A percentile compares a stretch with the other conserved stretches of the same genome.
Evolutionary conservation across 202 grass and related monocot genomes (phyloP).

Genomic region (Zizania palustris): DNA sequence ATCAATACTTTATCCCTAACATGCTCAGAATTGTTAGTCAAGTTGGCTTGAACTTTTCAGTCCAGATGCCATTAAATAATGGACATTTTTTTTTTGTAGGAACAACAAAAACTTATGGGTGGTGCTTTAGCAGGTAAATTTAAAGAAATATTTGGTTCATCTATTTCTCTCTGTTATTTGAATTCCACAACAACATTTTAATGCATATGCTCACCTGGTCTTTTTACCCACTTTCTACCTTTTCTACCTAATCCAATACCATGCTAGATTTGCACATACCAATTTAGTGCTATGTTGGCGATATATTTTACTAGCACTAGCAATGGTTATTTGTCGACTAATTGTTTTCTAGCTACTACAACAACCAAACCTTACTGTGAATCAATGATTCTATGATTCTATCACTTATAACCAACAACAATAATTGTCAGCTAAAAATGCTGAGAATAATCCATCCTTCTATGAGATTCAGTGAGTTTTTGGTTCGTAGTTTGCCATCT

Average conservation of each 20-base stretch:
- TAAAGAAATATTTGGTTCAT: conserved; percentile 33
- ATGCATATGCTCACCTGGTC: background rate
- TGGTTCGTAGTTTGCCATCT: background rate
- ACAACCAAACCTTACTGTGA: background rate
- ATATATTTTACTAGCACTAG: background rate
- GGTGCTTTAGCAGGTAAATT: conserved; percentile 66
- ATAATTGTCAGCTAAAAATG: conserved; percentile 28
- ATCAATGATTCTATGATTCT: conserved; percentile 25
- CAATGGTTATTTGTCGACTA: background rate
- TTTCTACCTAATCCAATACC: background rate
- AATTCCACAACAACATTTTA: conserved; percentile 26
- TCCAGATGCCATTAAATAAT: conserved; percentile 41
- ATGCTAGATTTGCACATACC: background rate
- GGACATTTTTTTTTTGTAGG: conserved; percentile 56
- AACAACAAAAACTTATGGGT: conserved; percentile 51
- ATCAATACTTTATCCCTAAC: conserved; percentile 24
- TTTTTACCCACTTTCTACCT: background rate
- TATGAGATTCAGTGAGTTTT: conserved; percentile 2
- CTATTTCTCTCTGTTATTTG: conserved; percentile 36
- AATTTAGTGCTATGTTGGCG: background rate
- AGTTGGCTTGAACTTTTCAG: conserved; percentile 30
- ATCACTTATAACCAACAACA: conserved; percentile 15
- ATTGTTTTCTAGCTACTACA: conserved; percentile 14
- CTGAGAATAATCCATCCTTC: background rate
- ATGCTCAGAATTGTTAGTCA: conserved; percentile 7